A percentile compares a stretch with the other conserved stretches of the same genome.
phyloP scores from a whole-genome alignment of 192 early-diverging fungal genomes.

The Backusella mclennaniae region DNA sequence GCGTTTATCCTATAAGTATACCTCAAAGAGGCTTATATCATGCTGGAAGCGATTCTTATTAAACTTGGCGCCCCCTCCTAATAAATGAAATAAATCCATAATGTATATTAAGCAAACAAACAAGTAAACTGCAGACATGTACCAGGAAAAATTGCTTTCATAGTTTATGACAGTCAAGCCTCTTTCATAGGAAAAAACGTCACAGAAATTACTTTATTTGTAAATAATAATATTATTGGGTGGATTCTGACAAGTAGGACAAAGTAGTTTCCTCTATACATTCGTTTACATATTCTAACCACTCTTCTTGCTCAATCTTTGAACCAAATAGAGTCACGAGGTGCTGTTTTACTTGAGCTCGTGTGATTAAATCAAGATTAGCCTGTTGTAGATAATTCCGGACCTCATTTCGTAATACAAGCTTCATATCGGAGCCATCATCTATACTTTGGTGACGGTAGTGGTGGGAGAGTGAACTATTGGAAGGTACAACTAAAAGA shows the following conservation, averaged over 20 bases:
- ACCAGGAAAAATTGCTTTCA: neutral
- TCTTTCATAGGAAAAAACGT: neutral
- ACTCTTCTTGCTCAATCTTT: conserved; percentile 13
- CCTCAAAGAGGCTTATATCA: conserved; percentile 83
- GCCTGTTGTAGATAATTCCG: conserved; percentile 23
- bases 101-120: neutral
- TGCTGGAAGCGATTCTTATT: conserved; percentile 79
- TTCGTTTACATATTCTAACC: conserved; percentile 19
- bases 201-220: neutral
- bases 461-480: neutral
- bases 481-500: neutral
- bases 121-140: neutral
- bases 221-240: neutral
- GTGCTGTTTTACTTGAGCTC: conserved; percentile 37
- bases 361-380: conserved; percentile 30
- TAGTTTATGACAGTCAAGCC: neutral
- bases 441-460: neutral
- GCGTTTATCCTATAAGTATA: conserved; percentile 27
- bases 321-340: conserved; percentile 23
- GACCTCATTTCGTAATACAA: conserved; percentile 15
- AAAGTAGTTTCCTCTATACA: conserved; percentile 34
- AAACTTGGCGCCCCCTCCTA: conserved; percentile 87
- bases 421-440: neutral
- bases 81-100: conserved; percentile 84
- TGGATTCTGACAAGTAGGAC: neutral